Evolutionary conservation across 352 stramenopile genomes (phyloP), one percentile per base, ranked within the genome.

Genomic region (Globisporangium splendens): DNA sequence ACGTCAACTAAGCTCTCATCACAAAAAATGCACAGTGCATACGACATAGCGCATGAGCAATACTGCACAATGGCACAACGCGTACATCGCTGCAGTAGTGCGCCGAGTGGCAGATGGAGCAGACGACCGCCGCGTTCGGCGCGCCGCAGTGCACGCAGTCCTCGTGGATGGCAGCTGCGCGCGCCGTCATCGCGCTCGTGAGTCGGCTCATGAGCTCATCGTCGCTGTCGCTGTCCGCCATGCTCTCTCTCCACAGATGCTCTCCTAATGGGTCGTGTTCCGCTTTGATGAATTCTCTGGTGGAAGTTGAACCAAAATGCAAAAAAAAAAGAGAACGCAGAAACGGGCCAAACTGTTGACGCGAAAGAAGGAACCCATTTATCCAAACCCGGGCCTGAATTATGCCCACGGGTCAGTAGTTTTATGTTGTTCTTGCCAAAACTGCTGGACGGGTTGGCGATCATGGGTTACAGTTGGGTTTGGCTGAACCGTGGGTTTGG

Each of bases 181-280:
- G 68, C 14, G 54, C 59, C 35, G 83, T 76, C 38, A 68, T 61
- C 48, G 68, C 58, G 55, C 68, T 78, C 21, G 71, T 78, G 38
- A 93, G 76, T 24, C 75, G 72, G 54, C 56, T 87, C 83, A 95
- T 90, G 62, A 95, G 79, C 68, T 95, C 85, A 56, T 95, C 85
- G 56, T 93, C 85, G 75, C 85, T 95, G 75, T 95, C 83, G 70
- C 77, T 95, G 68, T 95, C 82, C 31, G 56, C 61, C 77, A 88
- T 88, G n/a, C n/a, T n/a, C n/a, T n/a, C n/a, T n/a, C n/a, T n/a
- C n/a, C n/a, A n/a, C n/a, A n/a, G n/a, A n/a, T n/a, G n/a, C n/a
- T n/a, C n/a, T n/a, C n/a, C 13, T 22, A 31, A n/a, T 46, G 47
- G 33, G 39, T 35, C 38, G 38, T 17, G 2, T n/a, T 42, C 21